Evolutionary conservation across 2,329 filamentous ascomycete genomes (phyloP).

Genomic region (Colletotrichum brevisporum): DNA sequence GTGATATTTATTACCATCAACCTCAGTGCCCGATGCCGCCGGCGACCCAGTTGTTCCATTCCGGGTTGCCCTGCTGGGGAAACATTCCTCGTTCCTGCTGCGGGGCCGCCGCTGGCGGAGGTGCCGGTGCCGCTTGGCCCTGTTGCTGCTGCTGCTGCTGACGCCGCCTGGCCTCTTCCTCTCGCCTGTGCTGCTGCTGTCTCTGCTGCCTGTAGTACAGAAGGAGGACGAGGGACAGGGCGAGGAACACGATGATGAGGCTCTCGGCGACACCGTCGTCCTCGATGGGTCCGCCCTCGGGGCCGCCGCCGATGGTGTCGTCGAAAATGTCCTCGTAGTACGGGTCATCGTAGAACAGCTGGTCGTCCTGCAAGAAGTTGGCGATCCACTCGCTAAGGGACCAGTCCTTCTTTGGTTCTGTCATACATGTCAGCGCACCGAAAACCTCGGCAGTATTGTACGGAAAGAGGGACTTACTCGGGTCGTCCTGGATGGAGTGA

Average conservation of each 20-base stretch:
- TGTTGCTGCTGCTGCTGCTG: slow-evolving; percentile 45
- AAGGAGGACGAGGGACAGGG: slow-evolving; percentile 80
- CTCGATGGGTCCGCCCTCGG: slow-evolving; percentile 66
- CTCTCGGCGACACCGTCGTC: slow-evolving; percentile 89
- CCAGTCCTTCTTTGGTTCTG: slow-evolving; percentile 79
- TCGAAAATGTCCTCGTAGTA: slow-evolving; percentile 69
- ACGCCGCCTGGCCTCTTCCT: slow-evolving; percentile 54
- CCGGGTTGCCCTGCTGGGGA: slow-evolving; percentile 75
- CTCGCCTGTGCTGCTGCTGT: slow-evolving; percentile 68
- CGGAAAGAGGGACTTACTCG: slow-evolving; percentile 69
- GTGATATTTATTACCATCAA: not conserved
- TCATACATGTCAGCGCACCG: not conserved
- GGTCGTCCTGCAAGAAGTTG: slow-evolving; percentile 83
- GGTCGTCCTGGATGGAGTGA: slow-evolving; percentile 92
- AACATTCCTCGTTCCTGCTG: slow-evolving; percentile 49
- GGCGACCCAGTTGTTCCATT: slow-evolving; percentile 75
- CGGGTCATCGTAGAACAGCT: slow-evolving; percentile 73
- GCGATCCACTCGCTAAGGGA: slow-evolving; percentile 88
- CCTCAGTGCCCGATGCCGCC: slow-evolving; percentile 73
- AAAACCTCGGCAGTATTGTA: slow-evolving; percentile 46
- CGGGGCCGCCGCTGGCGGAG: slow-evolving; percentile 48
- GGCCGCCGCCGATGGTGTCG: slow-evolving; percentile 70
- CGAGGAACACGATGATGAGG: slow-evolving; percentile 84
- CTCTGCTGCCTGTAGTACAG: slow-evolving; percentile 85
- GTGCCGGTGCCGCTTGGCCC: slow-evolving; percentile 39